phyloP scores from a whole-genome alignment of 176 grass and related monocot genomes.

The Elymus sibiricus region DNA sequence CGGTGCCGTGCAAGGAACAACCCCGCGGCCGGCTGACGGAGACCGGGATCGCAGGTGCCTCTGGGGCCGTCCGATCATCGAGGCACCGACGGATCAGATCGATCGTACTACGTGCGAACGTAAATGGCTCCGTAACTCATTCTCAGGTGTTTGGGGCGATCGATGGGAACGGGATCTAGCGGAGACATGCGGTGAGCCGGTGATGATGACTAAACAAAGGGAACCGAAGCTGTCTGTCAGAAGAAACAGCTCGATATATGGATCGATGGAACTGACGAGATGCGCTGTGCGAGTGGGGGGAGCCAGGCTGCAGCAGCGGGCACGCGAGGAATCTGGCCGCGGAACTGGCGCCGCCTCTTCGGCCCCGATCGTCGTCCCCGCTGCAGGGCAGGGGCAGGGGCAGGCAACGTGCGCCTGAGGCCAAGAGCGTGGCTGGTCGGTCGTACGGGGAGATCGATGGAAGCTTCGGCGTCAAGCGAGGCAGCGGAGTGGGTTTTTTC shows the following conservation, averaged over 20 bases:
- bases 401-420: background rate
- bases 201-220: background rate
- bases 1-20: background rate
- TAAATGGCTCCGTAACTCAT: too few relatives aligned
- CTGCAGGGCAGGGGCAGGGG: too few relatives aligned
- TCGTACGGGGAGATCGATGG: too few relatives aligned
- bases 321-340: background rate
- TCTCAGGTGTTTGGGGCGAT: background rate
- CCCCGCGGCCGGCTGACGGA: background rate
- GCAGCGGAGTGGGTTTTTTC: background rate
- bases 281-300: background rate
- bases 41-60: background rate
- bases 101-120: background rate
- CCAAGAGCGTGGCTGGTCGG: background rate
- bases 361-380: background rate
- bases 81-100: background rate
- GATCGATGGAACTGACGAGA: background rate
- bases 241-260: background rate
- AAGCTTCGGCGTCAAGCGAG: background rate
- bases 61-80: background rate
- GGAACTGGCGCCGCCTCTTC: background rate
- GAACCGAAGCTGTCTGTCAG: background rate
- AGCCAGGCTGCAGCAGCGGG: background rate
- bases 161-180: background rate
- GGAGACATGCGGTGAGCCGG: background rate